Evolutionary conservation across 2,329 filamentous ascomycete species (phyloP), one percentile per base, ranked within the genome.

Genomic region (Fusarium pseudocircinatum): DNA sequence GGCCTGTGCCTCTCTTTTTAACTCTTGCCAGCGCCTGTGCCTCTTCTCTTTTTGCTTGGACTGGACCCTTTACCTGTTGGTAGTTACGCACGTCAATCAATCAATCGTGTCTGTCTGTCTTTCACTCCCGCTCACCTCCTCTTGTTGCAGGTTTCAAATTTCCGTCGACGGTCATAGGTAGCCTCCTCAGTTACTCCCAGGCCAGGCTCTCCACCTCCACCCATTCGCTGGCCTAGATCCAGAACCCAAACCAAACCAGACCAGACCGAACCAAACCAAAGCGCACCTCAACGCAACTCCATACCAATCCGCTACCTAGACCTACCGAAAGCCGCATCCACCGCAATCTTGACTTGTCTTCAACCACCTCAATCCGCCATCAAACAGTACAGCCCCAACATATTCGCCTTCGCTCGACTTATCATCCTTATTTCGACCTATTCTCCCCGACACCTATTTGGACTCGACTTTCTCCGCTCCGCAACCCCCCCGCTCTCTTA

Each of bases 291-390:
- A 65, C 71, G 57, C 63, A 71, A 67, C 70, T 73, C 71, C 62
- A 74, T 74, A 74, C 71, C 70, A 61, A 73, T 70, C 70, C 61
- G 67, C 67, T 63, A 71, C 67, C 68, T 68, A n/a, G 32, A 58
- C 50, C 59, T 71, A 68, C 70, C 63, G 46, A 60, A 73, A 71
- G 59, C 43, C 59, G 67, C 71, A 72, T 64, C 70, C 70, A 74
- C 71, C 67, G 56, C 67, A 69, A 71, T 72, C 70, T 56, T 74
- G 56, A 69, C 71, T 56, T 69, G 50, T 69, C 60, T 69, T 63
- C 53, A 36, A 72, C 63, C 67, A 69, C 63, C 56, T 72, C 47
- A 60, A 43, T 72, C 52, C 56, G 56, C 56, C 70, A 74, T 72
- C 64, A 53, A 47, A 37, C 64, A 50, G 54, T 39, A 69, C 63